Percentiles rank a stretch among this genome's conserved stretches.
phyloP scores from a whole-genome alignment of 768 basidiomycete genomes.

The Mycena rosella region DNA sequence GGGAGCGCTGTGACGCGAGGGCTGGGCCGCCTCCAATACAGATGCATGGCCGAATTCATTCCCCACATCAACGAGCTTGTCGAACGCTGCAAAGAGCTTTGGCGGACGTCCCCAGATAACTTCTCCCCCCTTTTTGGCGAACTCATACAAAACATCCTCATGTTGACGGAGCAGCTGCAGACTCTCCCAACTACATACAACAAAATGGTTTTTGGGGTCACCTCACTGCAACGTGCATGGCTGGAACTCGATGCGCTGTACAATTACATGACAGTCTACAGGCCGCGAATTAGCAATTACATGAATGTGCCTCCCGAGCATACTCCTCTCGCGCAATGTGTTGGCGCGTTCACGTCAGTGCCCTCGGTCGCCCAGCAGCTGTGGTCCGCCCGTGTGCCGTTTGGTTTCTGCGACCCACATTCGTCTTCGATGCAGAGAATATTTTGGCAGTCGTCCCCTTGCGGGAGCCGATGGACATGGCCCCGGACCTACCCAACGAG shows the following conservation, averaged over 20 bases:
- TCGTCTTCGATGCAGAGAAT: background rate
- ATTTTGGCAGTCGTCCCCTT: background rate
- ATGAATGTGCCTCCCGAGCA: background rate
- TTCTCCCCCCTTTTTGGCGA: background rate
- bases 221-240: background rate
- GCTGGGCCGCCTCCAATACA: background rate
- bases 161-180: slow-evolving; percentile 11
- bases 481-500: too few relatives aligned
- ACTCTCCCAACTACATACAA: background rate
- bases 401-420: background rate
- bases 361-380: background rate
- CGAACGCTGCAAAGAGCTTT: background rate
- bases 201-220: slow-evolving; percentile 1
- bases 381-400: background rate
- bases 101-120: background rate
- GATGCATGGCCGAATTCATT: background rate
- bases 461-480: too few relatives aligned
- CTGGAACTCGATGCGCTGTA: slow-evolving; percentile 17
- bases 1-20: background rate
- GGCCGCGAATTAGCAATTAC: background rate
- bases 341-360: background rate
- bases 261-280: background rate
- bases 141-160: background rate
- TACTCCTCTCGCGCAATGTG: background rate
- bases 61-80: background rate